A percentile compares a stretch with the other conserved stretches of the same genome.
Evolutionary conservation across 2,329 filamentous ascomycete genomes (phyloP).

Genomic region (Lachnellula hyalina): DNA sequence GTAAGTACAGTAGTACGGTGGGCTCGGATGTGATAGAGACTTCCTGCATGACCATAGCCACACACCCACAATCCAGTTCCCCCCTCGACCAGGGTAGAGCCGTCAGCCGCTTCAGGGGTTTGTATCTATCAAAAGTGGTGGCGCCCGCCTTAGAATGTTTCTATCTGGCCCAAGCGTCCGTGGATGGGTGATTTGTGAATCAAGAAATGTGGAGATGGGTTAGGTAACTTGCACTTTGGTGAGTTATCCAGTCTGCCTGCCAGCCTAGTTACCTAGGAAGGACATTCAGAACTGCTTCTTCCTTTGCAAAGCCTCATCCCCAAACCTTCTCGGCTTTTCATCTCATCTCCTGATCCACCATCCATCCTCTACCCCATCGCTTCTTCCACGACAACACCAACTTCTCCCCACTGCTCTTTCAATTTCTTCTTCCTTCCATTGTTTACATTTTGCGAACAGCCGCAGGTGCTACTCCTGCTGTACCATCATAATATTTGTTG

Average conservation of each 20-base stretch:
- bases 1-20: too few relatives aligned
- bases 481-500: neutral
- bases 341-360: neutral
- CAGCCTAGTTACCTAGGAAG: too few relatives aligned
- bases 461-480: neutral
- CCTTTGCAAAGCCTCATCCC: neutral
- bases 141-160: too few relatives aligned
- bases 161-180: too few relatives aligned
- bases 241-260: neutral
- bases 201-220: neutral
- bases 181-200: too few relatives aligned
- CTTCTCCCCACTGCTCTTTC: neutral
- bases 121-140: neutral
- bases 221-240: neutral
- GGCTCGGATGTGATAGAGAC: neutral
- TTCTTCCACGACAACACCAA: neutral
- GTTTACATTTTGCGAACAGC: neutral
- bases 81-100: neutral
- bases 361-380: neutral
- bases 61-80: neutral
- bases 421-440: neutral
- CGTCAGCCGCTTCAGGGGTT: neutral
- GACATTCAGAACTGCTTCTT: neutral
- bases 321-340: neutral
- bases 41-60: too few relatives aligned